Conservation (phyloP, 1,284 basidiomycete genomes). For the Dichomitus squalens region DNA sequence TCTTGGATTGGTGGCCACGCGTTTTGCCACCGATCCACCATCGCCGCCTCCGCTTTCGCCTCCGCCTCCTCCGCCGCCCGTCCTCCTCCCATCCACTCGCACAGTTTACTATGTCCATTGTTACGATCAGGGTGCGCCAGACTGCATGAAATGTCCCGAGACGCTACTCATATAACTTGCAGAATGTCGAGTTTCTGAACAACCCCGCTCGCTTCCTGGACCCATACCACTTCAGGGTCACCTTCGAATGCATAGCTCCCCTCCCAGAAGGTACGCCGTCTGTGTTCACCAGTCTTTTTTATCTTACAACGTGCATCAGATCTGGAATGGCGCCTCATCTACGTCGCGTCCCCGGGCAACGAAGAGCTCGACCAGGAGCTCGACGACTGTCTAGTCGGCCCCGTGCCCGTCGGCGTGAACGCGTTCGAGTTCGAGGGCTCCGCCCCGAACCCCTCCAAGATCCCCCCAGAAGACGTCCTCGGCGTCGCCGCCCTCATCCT, state of each 20-base stretch:
- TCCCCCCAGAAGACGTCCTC: slow-evolving; percentile 83
- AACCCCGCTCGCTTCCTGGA: slow-evolving; percentile 93
- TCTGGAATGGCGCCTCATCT: slow-evolving; percentile 97
- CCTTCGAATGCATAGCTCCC: slow-evolving; percentile 96
- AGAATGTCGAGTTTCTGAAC: slow-evolving; percentile 90
- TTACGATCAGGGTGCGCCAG: slow-evolving; percentile 54
- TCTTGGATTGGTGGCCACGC: background rate
- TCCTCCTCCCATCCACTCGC: background rate
- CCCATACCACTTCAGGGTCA: slow-evolving; percentile 92
- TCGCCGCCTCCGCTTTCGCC: background rate
- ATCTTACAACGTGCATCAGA: slow-evolving; percentile 50
- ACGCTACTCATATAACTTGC: background rate
- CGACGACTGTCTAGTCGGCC: slow-evolving; percentile 95
- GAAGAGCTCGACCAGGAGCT: slow-evolving; percentile 95
- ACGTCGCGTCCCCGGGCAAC: slow-evolving; percentile 92
- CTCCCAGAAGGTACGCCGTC: slow-evolving; percentile 78
- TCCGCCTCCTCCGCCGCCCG: background rate
- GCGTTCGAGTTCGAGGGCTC: slow-evolving; percentile 94
- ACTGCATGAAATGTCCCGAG: background rate
- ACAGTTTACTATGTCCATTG: slow-evolving; percentile 55
- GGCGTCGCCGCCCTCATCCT: slow-evolving; percentile 92
- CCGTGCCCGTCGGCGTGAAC: slow-evolving; percentile 93
- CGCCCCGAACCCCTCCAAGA: slow-evolving; percentile 70
- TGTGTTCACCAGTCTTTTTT: background rate
- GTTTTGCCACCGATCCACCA: slow-evolving; percentile 11